These are phyloP conservation scores for Neurospora sp. DNA, from an alignment of 495 filamentous ascomycete genomes.

Conservation along the genomic window DNA sequence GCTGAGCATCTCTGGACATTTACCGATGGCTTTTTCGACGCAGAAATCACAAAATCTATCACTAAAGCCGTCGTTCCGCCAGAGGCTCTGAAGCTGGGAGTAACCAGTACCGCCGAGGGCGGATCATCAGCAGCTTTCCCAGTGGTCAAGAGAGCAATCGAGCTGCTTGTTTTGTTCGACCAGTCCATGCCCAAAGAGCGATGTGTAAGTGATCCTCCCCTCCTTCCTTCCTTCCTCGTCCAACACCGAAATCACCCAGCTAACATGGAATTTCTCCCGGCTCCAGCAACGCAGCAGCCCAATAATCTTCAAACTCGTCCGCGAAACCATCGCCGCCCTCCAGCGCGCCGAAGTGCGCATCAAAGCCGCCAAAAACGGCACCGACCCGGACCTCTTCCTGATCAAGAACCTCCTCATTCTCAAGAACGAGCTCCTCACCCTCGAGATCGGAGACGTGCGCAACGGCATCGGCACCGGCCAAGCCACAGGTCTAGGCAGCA, in stretches of 20 bases:
- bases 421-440: slow-evolving; percentile 83
- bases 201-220: slow-evolving; percentile 49
- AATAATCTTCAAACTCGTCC: slow-evolving; percentile 35
- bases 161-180: slow-evolving; percentile 76
- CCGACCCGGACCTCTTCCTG: slow-evolving; percentile 73
- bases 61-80: slow-evolving; percentile 31
- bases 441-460: slow-evolving; percentile 82
- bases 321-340: slow-evolving; percentile 34
- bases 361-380: slow-evolving; percentile 24
- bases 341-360: slow-evolving; percentile 44
- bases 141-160: slow-evolving; percentile 65
- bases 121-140: slow-evolving; percentile 49
- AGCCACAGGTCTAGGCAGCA: neutral
- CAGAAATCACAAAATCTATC: slow-evolving; percentile 41
- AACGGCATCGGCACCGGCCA: slow-evolving; percentile 40
- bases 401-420: slow-evolving; percentile 85
- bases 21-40: slow-evolving; percentile 39
- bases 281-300: slow-evolving; percentile 41
- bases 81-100: slow-evolving; percentile 34
- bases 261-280: slow-evolving; percentile 34
- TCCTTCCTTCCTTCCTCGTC: slow-evolving; percentile 3
- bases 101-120: slow-evolving; percentile 20
- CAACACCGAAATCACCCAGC: slow-evolving; percentile 1
- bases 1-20: slow-evolving; percentile 43
- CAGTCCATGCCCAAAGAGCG: slow-evolving; percentile 50